Base-by-base conservation (phyloP, 2,329 filamentous ascomycete species). In the Neonectria punicea region DNA sequence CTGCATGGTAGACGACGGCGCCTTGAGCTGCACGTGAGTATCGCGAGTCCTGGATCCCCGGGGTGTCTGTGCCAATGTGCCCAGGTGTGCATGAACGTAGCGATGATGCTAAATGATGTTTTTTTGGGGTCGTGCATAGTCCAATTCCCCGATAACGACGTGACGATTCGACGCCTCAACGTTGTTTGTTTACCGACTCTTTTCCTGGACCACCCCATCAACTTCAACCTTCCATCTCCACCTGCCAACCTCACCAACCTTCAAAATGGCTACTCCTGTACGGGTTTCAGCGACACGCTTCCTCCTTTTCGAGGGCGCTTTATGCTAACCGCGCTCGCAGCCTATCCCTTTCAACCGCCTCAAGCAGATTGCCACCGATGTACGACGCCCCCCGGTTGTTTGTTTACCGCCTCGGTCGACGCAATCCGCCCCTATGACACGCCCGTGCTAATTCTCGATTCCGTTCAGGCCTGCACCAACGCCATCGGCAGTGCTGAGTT, bases 301-400 rank as follows among this genome's bases (percentile, higher is more conserved):
- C 53, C 20, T 10, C 41, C 22, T 30, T 56, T n/a, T 30, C 25
- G 22, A 53, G 30, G 18, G 28, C 30, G 44, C 18, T 41, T 51
- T 14, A 51, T 69, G 67, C 72, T 77, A 66, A 78, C 59, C 18
- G 47, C 47, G 41, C 25, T 41, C 22, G 39, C 75, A 95, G 92
- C 93, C 93, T 66, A 87, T 97, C 74, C 86, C 92, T 65, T 86
- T 90, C 73, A 90, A 89, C 75, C 87, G 93, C 70, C 88, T 97
- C 71, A 92, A 91, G 83, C 92, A 96, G 83, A 95, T 97, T 78
- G 91, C 92, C 73, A 90, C 88, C 77, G 92, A 95, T 85, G 93
- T 95, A 86, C 76, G 88, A 83, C 66, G 16, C 47, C 44, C 44
- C 61, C 63, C 47, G 28, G 43, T 32, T 51, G 32, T 54, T 67